phyloP scores from a whole-genome alignment of 352 stramenopile genomes.

The Phytopythium delawarense region DNA sequence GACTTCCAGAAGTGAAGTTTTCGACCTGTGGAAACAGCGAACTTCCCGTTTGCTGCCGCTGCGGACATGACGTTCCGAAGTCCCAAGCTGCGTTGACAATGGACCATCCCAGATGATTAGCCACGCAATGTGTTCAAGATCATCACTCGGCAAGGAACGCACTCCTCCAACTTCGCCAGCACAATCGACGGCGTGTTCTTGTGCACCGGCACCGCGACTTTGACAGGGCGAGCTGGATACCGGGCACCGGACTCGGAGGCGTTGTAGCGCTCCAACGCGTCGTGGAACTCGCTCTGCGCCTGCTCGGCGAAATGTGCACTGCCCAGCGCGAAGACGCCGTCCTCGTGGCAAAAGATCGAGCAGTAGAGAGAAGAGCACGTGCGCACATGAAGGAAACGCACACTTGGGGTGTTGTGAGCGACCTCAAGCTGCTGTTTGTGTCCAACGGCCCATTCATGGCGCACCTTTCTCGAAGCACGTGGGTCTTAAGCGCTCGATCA shows the following conservation, averaged over 20 bases:
- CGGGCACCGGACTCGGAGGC: not conserved
- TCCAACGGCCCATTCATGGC: not conserved
- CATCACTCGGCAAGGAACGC: not conserved
- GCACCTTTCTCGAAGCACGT: conserved; percentile 15
- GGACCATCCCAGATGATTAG: not conserved
- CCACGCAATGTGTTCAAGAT: not conserved
- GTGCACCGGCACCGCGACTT: not conserved
- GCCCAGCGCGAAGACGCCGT: conserved; percentile 27
- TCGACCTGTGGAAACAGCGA: conserved; percentile 28
- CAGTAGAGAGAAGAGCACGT: conserved; percentile 49
- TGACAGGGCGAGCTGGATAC: not conserved
- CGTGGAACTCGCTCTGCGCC: conserved; percentile 13
- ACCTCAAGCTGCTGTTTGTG: not conserved
- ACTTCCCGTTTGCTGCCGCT: conserved; percentile 13
- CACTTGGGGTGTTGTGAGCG: not conserved
- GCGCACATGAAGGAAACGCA: conserved; percentile 19
- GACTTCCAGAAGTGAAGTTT: conserved; percentile 39
- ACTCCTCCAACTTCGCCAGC: conserved; percentile 34
- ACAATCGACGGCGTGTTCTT: conserved; percentile 4
- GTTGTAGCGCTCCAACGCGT: conserved; percentile 6
- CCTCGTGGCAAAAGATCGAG: conserved; percentile 33
- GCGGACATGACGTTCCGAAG: conserved; percentile 28
- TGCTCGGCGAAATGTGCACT: conserved; percentile 31
- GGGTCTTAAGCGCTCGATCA: conserved; percentile 14
- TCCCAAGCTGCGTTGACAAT: conserved; percentile 21